Conservation (phyloP, 148 eudicot species). For the Rhododendron kiyosumense region DNA sequence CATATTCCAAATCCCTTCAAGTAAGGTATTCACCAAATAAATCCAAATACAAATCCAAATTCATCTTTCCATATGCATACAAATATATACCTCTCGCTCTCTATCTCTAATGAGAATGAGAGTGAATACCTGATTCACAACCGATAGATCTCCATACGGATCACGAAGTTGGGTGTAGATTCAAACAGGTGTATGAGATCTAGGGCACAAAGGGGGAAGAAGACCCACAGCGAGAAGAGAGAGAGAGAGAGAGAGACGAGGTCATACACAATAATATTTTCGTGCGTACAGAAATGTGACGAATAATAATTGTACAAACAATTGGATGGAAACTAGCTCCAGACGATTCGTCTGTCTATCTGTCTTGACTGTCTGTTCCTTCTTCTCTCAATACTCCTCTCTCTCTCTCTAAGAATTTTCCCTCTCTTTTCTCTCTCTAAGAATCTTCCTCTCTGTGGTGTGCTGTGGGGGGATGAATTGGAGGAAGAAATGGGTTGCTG, state of each 20-base stretch:
- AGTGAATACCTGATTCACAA: conserved; percentile 9
- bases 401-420: background rate
- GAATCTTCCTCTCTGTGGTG: background rate
- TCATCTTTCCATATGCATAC: background rate
- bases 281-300: background rate
- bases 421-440: background rate
- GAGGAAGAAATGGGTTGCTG: background rate
- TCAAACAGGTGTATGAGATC: conserved; percentile 9
- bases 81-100: background rate
- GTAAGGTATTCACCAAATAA: background rate
- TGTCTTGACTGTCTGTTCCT: background rate
- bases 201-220: conserved; percentile 12
- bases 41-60: background rate
- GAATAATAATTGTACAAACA: background rate
- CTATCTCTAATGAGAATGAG: conserved; percentile 7
- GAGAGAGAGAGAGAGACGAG: background rate
- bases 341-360: background rate
- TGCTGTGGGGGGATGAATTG: background rate
- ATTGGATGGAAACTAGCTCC: background rate
- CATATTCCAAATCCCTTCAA: background rate
- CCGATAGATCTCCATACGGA: background rate
- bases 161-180: background rate
- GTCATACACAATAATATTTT: background rate
- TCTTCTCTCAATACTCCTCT: background rate
- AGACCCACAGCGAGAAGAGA: background rate